Base-by-base conservation (phyloP, 2,329 filamentous ascomycete genomes). In the Didymella keratinophila region DNA sequence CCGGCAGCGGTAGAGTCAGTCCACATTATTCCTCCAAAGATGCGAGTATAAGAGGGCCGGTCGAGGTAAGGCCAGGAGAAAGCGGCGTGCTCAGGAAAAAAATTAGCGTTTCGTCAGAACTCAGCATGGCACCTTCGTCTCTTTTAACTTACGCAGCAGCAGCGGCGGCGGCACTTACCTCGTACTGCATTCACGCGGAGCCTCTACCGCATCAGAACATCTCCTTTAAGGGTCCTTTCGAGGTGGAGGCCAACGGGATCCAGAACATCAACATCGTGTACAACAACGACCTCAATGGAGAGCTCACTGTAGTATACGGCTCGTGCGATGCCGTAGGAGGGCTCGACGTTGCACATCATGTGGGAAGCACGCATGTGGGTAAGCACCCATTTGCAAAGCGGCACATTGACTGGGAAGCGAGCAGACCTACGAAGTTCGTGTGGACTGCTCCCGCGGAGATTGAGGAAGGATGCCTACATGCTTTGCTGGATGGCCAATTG, bases 391-490 rank as follows among this genome's bases (percentile, higher is more conserved):
- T 58, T 12, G 66, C 68, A 4, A 68, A 63, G 48, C 62, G 66
- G 2, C 65, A 71, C 34, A 23, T 52, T 2, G 58, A 53, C 14
- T 66, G 64, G 63, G 48, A 60, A 18, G 55, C 61, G 6, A 45
- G 56, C 39, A 39, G 63, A 14, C 63, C 63, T 1, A 63, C 45
- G 18, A 65, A 62, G 12, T 81, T 83, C 48, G 75, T 80, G 20
- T 81, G 79, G 79, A 60, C 77, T 1, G 68, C 76, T 16, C 78
- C 78, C 2, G 61, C 64, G 4, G 70, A 78, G 36, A 71, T 70
- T 7, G 53, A 61, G 16, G 60, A 60, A 12, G 78, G 77, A 8
- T 81, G 78, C 61, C 61, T 81, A 16, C 75, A 78, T 56, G 78
- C 78, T 2, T 80, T 75, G 58, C 69, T 76, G 8, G 70, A 66